These are phyloP conservation scores for Tulasnella sp. DNA, from an alignment of 768 basidiomycete genomes.

Conservation along the genomic window DNA sequence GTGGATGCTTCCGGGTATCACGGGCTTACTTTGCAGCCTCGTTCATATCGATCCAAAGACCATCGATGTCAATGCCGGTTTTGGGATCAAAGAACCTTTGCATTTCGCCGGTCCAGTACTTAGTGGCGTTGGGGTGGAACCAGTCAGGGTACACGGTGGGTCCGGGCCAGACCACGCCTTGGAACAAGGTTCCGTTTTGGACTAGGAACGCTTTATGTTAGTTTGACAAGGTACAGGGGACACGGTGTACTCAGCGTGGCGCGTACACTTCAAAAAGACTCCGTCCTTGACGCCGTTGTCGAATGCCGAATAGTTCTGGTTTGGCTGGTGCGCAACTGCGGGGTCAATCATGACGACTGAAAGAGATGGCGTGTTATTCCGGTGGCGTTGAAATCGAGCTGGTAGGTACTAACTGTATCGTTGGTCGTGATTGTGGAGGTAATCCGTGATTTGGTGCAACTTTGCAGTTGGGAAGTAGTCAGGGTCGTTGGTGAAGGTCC, in stretches of 20 bases:
- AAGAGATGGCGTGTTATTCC: background rate
- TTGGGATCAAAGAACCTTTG: constrained; percentile 15
- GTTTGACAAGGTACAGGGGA: background rate
- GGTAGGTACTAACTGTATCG: constrained; percentile 36
- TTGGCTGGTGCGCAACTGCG: constrained; percentile 44
- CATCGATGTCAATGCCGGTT: constrained; percentile 17
- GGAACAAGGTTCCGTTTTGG: constrained; percentile 12
- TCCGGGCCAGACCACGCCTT: constrained; percentile 21
- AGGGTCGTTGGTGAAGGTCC: constrained; percentile 58
- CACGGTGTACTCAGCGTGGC: background rate
- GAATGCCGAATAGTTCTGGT: constrained; percentile 39
- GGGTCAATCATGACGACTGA: constrained; percentile 66
- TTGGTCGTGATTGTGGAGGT: constrained; percentile 50
- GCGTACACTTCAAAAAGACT: constrained; percentile 12
- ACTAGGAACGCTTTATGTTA: background rate
- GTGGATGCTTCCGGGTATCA: background rate
- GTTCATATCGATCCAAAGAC: constrained; percentile 44
- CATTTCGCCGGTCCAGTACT: constrained; percentile 20
- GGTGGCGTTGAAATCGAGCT: background rate
- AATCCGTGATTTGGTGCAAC: constrained; percentile 53
- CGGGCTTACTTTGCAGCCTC: constrained; percentile 48
- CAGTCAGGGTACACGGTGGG: constrained; percentile 21
- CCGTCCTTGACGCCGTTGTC: constrained; percentile 38
- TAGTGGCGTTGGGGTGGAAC: constrained; percentile 17
- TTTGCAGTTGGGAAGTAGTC: constrained; percentile 51